Percentiles rank a stretch among this genome's conserved stretches.
Conservation (phyloP, 192 early-diverging fungal species). For the Mortierella antarctica region DNA sequence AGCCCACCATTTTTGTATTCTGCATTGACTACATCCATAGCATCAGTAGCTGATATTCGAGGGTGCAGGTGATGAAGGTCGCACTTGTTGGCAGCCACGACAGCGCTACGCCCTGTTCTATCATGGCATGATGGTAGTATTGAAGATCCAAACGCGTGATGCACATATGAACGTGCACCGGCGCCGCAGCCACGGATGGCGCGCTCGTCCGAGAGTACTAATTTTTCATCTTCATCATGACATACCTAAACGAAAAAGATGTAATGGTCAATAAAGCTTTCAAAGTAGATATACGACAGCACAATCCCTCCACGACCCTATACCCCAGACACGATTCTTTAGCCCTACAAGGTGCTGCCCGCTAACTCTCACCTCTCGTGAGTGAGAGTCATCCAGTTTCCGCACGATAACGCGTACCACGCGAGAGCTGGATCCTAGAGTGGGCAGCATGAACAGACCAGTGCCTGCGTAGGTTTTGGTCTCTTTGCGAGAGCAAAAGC, state of each 20-base stretch:
- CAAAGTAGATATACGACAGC: slow-evolving; percentile 1
- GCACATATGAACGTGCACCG: neutral
- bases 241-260: slow-evolving; percentile 7
- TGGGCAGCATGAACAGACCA: neutral
- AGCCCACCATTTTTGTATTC: too few species aligned
- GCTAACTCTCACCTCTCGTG: slow-evolving; percentile 3
- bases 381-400: slow-evolving; percentile 8
- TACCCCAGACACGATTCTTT: slow-evolving; percentile 8
- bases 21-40: too few species aligned
- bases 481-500: slow-evolving; percentile 6
- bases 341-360: slow-evolving; percentile 13
- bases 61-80: too few species aligned
- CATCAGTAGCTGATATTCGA: too few species aligned
- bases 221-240: too few species aligned
- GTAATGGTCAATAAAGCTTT: slow-evolving; percentile 7
- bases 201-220: too few species aligned
- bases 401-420: slow-evolving; percentile 6
- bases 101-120: too few species aligned
- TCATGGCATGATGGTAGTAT: too few species aligned
- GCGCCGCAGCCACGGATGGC: slow-evolving; percentile 1
- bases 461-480: slow-evolving; percentile 2
- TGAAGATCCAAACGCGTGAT: too few species aligned
- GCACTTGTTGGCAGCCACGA: too few species aligned
- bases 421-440: slow-evolving; percentile 6
- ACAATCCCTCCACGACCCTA: slow-evolving; percentile 11